These are phyloP conservation scores for Saccharomycopsis hybrid DNA, from an alignment of 1,139 yeast genomes.

Conservation along the genomic window DNA sequence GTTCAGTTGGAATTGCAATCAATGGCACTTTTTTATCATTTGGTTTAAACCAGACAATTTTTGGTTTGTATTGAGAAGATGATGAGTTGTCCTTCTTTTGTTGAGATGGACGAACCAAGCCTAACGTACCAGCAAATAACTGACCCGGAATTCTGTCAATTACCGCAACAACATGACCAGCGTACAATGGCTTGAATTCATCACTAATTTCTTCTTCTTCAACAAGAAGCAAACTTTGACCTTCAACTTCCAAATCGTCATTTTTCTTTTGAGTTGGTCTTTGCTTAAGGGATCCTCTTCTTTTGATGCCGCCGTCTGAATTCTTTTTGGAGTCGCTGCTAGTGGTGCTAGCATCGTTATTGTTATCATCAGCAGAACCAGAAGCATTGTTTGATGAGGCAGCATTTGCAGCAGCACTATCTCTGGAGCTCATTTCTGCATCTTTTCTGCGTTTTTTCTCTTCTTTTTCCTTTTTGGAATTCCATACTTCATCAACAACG, in stretches of 20 bases:
- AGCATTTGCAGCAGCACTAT: too few relatives aligned
- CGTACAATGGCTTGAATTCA: constrained; percentile 87
- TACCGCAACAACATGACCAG: constrained; percentile 97
- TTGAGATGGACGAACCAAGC: constrained; percentile 90
- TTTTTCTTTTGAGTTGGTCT: constrained; percentile 98
- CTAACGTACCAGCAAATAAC: constrained; percentile 87
- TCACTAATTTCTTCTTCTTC: constrained; percentile 96
- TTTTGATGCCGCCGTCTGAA: constrained; percentile 42
- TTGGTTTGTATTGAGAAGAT: constrained; percentile 62
- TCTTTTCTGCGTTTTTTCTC: constrained; percentile 95
- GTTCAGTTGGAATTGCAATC: constrained; percentile 97
- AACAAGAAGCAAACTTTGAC: constrained; percentile 81
- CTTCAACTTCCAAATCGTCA: constrained; percentile 98
- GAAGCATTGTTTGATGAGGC: background rate
- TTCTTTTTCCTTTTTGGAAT: constrained; percentile 90
- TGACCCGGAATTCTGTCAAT: constrained; percentile 97
- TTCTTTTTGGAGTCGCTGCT: constrained; percentile 26
- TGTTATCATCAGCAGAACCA: constrained; percentile 14
- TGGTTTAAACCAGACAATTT: constrained; percentile 98
- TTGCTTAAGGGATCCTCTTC: constrained; percentile 89
- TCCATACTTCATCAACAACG: constrained; percentile 97
- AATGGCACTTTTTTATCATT: constrained; percentile 96
- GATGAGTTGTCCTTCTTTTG: constrained; percentile 75
- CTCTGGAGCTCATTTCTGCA: constrained; percentile 30
- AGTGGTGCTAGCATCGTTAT: constrained; percentile 30